Conservation (phyloP, 2,329 filamentous ascomycete species). For the Ceratocystis papillata region DNA sequence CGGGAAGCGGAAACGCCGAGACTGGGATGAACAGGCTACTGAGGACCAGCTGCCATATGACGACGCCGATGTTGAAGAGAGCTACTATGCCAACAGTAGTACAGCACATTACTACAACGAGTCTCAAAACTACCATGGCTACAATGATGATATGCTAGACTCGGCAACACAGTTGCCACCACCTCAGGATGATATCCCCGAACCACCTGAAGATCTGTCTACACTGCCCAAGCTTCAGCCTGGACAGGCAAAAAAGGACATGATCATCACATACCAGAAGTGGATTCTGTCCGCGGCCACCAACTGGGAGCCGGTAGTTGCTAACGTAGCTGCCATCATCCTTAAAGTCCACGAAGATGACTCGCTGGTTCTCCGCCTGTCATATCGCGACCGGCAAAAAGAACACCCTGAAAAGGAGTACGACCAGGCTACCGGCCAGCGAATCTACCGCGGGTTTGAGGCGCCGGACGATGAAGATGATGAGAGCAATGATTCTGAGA, state of each 20-base stretch:
- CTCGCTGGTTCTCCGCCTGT: conserved; percentile 51
- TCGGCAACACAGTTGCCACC: not conserved
- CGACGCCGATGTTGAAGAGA: conserved; percentile 18
- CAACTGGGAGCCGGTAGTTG: conserved; percentile 55
- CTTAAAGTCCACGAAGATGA: conserved; percentile 44
- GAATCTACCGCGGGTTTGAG: conserved; percentile 63
- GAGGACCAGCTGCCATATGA: conserved; percentile 28
- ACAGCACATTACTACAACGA: conserved; percentile 28
- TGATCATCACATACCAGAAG: conserved; percentile 60
- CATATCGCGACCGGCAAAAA: conserved; percentile 53
- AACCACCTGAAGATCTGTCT: conserved; percentile 47
- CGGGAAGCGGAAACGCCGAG: conserved; percentile 39
- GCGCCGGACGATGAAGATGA: conserved; percentile 51
- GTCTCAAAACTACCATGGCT: conserved; percentile 26
- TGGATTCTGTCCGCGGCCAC: conserved; percentile 50
- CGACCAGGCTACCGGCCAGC: conserved; percentile 56
- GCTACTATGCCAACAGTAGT: not conserved
- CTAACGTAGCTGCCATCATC: conserved; percentile 55
- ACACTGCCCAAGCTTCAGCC: conserved; percentile 42
- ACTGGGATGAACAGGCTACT: conserved; percentile 35
- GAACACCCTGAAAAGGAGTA: conserved; percentile 47
- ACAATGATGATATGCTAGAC: not conserved
- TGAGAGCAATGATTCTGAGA: conserved; percentile 43
- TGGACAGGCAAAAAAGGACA: conserved; percentile 43
- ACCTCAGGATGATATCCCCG: conserved; percentile 46